These are phyloP conservation scores for Kentomonas sorsogonicus DNA, from an alignment of 208 protist genomes.

Conservation along the genomic window DNA sequence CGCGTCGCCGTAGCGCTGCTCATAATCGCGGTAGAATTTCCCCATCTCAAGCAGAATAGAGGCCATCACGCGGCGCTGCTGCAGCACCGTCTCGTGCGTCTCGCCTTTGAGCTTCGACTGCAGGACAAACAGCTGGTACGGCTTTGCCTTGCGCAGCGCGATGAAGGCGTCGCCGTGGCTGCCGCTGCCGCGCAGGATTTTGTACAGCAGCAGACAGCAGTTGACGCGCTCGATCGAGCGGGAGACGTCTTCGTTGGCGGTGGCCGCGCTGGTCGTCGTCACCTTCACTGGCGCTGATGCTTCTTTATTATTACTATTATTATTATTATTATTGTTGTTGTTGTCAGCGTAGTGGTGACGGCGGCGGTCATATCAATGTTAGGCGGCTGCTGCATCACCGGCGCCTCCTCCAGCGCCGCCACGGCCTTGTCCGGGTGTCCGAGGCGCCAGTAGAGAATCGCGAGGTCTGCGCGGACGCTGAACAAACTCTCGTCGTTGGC, in stretches of 20 bases:
- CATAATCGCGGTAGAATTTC: too few relatives aligned
- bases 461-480: slow-evolving; percentile 84
- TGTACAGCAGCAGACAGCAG: slow-evolving; percentile 80
- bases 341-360: too few relatives aligned
- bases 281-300: too few relatives aligned
- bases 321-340: too few relatives aligned
- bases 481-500: slow-evolving; percentile 54
- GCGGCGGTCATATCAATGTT: slow-evolving; percentile 17
- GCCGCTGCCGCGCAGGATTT: slow-evolving; percentile 51
- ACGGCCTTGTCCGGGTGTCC: slow-evolving; percentile 56
- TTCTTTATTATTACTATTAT: too few relatives aligned
- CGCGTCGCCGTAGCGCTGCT: too few relatives aligned
- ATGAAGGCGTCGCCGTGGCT: slow-evolving; percentile 22
- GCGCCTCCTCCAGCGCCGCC: slow-evolving; percentile 42
- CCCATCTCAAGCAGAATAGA: too few relatives aligned
- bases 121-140: slow-evolving; percentile 65
- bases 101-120: slow-evolving; percentile 66
- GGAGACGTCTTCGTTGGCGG: slow-evolving; percentile 24
- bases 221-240: slow-evolving; percentile 77
- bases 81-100: slow-evolving; percentile 67
- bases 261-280: not conserved
- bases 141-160: slow-evolving; percentile 60
- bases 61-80: slow-evolving; percentile 70
- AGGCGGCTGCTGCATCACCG: slow-evolving; percentile 21
- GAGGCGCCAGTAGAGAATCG: slow-evolving; percentile 88